Evolutionary conservation across 148 eudicot species (phyloP), one percentile per base, ranked within the genome.

Genomic region (Persicaria maculosa): DNA sequence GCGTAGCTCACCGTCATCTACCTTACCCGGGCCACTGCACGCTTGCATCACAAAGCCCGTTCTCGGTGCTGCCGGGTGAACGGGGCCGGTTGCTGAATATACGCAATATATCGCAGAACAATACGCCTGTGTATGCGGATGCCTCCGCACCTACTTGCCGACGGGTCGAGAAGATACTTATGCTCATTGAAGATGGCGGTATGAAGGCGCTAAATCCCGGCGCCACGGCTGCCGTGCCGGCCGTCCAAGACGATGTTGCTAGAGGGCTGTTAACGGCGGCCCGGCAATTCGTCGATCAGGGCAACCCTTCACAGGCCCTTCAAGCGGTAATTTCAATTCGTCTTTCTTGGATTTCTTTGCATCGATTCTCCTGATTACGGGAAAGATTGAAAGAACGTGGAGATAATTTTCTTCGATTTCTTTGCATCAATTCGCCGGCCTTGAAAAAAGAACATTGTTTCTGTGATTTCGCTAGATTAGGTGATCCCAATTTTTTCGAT

Each of bases 251-350:
- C 62, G 90, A 84, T 58, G 81, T 15, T 36, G 77, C 80, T 19
- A 81, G 80, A 72, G 79, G 47, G 7, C 73, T 86, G 36, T 82
- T 93, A 22, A 20, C 81, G 45, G 58, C 77, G 77, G 97, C 98
- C 55, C 91, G 98, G 47, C 92, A 88, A 55, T 84, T 86, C 59
- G 74, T 91, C 53, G 85, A 91, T 79, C 97, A 89, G 77, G 94
- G 90, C 47, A 81, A 83, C 20, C 94, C 98, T 79, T 84, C 94
- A 19, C 86, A 93, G 72, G 88, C 98, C 50, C 97, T 93, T 44
- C 94, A 91, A 82, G 91, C 93, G 83, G 97, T 93, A 87, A 75
- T 46, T 36, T 75, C 44, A 47, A 17, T 9, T 9, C 71, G 16
- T 9, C n/a, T 67, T 64, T 17, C 57, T 67, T 44, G 31, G 73